These are phyloP conservation scores for Xenosphaeropsis pyriputrescens DNA, from an alignment of 2,329 filamentous ascomycete species.

Conservation along the genomic window DNA sequence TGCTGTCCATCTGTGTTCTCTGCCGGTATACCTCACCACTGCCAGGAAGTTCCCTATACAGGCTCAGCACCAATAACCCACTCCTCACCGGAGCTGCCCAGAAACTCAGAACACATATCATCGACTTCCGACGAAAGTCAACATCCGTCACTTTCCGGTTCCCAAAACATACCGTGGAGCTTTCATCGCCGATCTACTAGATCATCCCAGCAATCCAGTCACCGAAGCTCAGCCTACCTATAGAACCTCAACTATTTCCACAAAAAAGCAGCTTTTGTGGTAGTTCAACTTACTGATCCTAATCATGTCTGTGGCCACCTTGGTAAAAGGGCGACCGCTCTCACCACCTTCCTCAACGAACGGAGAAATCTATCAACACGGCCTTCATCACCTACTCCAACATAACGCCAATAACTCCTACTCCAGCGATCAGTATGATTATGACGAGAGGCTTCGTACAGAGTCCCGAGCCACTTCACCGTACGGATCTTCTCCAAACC, in stretches of 20 bases:
- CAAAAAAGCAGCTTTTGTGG: background rate
- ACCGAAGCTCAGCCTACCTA: too few species aligned
- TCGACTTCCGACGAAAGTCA: too few species aligned
- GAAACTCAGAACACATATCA: too few species aligned
- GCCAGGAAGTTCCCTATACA: background rate
- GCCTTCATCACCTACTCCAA: slow-evolving; percentile 27
- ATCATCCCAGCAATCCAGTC: too few species aligned
- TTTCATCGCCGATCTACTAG: too few species aligned
- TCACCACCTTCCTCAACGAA: slow-evolving; percentile 29
- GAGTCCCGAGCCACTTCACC: slow-evolving; percentile 7
- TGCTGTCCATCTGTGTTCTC: background rate
- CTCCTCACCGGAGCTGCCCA: too few species aligned
- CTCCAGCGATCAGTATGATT: slow-evolving; percentile 12
- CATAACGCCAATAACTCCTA: slow-evolving; percentile 23
- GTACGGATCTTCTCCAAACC: slow-evolving; percentile 12
- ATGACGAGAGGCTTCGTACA: slow-evolving; percentile 10
- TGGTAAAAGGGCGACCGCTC: slow-evolving; percentile 25
- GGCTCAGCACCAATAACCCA: background rate
- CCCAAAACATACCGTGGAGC: too few species aligned
- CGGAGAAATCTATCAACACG: slow-evolving; percentile 23
- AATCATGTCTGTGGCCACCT: background rate
- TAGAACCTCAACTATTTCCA: background rate
- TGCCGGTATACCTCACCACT: background rate
- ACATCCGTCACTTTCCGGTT: too few species aligned
- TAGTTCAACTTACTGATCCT: too few species aligned